Evolutionary conservation across 495 filamentous ascomycete species (phyloP).

Genomic region (Amniculicola lignicola): DNA sequence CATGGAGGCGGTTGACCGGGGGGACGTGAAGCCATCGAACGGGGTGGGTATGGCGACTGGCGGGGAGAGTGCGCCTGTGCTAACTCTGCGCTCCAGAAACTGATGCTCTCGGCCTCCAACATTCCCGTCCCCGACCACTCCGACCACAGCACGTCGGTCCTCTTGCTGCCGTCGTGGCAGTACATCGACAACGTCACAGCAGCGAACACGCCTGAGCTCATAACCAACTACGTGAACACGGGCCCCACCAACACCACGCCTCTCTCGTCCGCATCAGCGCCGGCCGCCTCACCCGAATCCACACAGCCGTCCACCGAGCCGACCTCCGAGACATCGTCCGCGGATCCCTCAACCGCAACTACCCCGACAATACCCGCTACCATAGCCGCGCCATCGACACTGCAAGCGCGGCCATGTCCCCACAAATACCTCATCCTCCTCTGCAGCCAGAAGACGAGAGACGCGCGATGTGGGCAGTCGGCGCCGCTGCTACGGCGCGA

Average conservation of each 20-base stretch:
- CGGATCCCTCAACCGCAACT: conserved; percentile 9
- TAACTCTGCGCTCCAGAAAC: conserved; percentile 49
- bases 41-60: conserved; percentile 55
- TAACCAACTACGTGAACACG: conserved; percentile 66
- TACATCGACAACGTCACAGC: conserved; percentile 85
- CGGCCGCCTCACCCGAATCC: not conserved
- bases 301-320: conserved; percentile 3
- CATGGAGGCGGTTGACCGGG: conserved; percentile 82
- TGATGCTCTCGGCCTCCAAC: conserved; percentile 93
- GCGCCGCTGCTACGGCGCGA: conserved; percentile 83
- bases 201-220: conserved; percentile 65
- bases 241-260: conserved; percentile 74
- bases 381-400: conserved; percentile 43
- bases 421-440: conserved; percentile 86
- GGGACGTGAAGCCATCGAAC: conserved; percentile 62
- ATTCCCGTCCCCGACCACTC: conserved; percentile 71
- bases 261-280: conserved; percentile 43
- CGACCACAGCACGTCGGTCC: conserved; percentile 66
- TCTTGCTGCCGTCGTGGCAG: conserved; percentile 85
- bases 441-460: conserved; percentile 88
- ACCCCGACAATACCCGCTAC: conserved; percentile 32
- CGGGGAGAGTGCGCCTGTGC: no score
- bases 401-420: conserved; percentile 67
- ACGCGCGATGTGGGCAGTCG: conserved; percentile 90
- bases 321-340: conserved; percentile 6